Evolutionary conservation across 2,329 filamentous ascomycete genomes (phyloP).

Genomic region (Akanthomyces dipterigenus): DNA sequence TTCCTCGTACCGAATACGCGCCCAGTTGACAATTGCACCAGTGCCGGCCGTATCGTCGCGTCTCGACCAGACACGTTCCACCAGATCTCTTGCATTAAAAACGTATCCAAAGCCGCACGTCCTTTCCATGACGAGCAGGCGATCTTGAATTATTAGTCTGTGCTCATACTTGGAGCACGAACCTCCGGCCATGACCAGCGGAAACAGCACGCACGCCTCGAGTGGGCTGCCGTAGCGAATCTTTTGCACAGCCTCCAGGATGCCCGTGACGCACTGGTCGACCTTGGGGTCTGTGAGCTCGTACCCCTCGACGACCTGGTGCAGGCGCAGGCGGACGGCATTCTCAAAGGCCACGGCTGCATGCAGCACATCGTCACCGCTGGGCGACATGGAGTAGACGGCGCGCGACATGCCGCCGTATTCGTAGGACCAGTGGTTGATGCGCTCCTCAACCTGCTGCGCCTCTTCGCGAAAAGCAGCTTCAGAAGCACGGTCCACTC

Average conservation of each 20-base stretch:
- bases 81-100: slow-evolving; percentile 30
- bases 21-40: slow-evolving; percentile 27
- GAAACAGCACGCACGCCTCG: slow-evolving; percentile 34
- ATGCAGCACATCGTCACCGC: slow-evolving; percentile 24
- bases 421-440: slow-evolving; percentile 31
- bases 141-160: slow-evolving; percentile 31
- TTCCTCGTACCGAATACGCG: slow-evolving; percentile 28
- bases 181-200: slow-evolving; percentile 35
- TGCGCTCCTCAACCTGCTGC: slow-evolving; percentile 25
- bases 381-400: slow-evolving; percentile 17
- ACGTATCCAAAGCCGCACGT: slow-evolving; percentile 37
- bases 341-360: slow-evolving; percentile 34
- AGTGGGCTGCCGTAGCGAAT: slow-evolving; percentile 35
- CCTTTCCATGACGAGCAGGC: slow-evolving; percentile 37
- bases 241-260: slow-evolving; percentile 29
- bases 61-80: slow-evolving; percentile 33
- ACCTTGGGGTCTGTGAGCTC: slow-evolving; percentile 28
- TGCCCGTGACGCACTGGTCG: slow-evolving; percentile 24
- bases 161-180: slow-evolving; percentile 30
- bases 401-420: slow-evolving; percentile 22
- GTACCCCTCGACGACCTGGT: slow-evolving; percentile 37
- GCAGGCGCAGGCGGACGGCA: slow-evolving; percentile 34
- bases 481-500: slow-evolving; percentile 25
- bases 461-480: slow-evolving; percentile 24
- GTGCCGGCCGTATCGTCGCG: slow-evolving; percentile 23